Conservation (phyloP, 371 early-diverging fungal species). For the Nematocida ausubeli region DNA sequence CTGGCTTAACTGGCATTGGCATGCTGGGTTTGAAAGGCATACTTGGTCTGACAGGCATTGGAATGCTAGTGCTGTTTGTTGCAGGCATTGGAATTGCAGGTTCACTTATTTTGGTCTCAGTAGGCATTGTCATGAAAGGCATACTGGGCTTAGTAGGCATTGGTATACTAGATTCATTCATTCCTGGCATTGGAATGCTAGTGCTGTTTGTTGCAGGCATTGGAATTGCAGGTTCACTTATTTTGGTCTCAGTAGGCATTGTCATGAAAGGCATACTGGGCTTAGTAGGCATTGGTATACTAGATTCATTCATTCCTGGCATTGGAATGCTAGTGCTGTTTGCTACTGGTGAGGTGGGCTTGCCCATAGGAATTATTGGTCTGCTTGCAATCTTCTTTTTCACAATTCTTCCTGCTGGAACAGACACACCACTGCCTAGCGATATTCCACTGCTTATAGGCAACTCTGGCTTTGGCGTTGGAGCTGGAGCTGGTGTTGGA, state of each 20-base stretch:
- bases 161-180: too few species aligned
- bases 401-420: background rate
- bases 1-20: background rate
- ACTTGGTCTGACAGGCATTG: background rate
- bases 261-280: background rate
- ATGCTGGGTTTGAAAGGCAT: background rate
- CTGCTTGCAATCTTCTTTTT: background rate
- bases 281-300: background rate
- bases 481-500: background rate
- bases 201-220: background rate
- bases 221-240: background rate
- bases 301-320: too few species aligned
- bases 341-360: background rate
- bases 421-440: background rate
- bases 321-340: background rate
- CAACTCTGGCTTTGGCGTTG: background rate
- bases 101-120: background rate
- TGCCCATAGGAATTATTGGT: background rate
- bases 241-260: background rate
- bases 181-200: background rate
- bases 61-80: background rate
- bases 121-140: background rate
- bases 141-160: background rate
- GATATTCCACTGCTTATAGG: background rate
- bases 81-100: background rate